Conservation (phyloP, 169 alveolate genomes). For the Babesia ovata region DNA sequence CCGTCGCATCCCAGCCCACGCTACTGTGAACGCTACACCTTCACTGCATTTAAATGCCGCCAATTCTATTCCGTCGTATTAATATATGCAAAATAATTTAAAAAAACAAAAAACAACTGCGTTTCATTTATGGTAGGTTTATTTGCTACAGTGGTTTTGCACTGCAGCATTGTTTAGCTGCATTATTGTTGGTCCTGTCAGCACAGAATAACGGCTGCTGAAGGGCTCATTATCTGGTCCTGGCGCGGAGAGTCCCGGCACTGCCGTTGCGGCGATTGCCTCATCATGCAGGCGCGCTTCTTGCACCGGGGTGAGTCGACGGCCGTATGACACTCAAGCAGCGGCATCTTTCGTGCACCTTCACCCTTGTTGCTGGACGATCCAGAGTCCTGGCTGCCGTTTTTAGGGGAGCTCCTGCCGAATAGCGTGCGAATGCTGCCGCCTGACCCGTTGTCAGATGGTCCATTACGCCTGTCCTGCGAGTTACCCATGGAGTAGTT, state of each 20-base stretch:
- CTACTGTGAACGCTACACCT: too few species aligned
- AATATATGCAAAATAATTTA: too few species aligned
- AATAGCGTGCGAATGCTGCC: constrained; percentile 19
- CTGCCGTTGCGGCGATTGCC: constrained; percentile 38
- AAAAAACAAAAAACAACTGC: too few species aligned
- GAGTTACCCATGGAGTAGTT: constrained; percentile 26
- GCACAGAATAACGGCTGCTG: constrained; percentile 10
- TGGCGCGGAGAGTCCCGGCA: constrained; percentile 19
- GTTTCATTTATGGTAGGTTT: too few species aligned
- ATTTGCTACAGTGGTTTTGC: too few species aligned
- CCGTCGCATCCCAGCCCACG: too few species aligned
- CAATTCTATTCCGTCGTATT: too few species aligned
- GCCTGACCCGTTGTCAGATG: constrained; percentile 7
- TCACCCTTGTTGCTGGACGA: neutral
- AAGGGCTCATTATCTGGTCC: neutral
- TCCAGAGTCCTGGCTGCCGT: neutral
- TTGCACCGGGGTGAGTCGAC: neutral
- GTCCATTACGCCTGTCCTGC: constrained; percentile 10
- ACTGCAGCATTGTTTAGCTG: too few species aligned
- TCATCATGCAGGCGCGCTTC: constrained; percentile 7
- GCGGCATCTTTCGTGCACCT: constrained; percentile 15
- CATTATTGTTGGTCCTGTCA: neutral
- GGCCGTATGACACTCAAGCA: neutral
- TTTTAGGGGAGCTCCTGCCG: neutral
- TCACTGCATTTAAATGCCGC: too few species aligned